phyloP scores from a whole-genome alignment of 2,329 filamentous ascomycete genomes.

The Nothophaeocryptopus gaeumannii region DNA sequence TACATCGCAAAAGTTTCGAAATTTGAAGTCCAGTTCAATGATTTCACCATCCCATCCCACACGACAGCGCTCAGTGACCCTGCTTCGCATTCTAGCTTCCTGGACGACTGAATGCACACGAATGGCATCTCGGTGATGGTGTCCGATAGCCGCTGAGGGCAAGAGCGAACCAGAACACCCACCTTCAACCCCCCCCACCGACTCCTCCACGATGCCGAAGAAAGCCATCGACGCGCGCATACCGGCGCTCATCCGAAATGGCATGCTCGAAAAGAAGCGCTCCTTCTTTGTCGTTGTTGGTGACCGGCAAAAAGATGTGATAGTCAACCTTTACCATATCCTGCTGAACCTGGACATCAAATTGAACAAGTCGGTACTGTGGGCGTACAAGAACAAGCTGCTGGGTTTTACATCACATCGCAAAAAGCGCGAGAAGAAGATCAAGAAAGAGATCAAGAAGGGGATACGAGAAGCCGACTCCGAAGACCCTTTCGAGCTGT shows the following conservation, averaged over 20 bases:
- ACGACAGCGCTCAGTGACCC: no score
- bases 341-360: slow-evolving; percentile 87
- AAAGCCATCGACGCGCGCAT: slow-evolving; percentile 76
- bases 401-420: slow-evolving; percentile 93
- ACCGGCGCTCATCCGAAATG: slow-evolving; percentile 85
- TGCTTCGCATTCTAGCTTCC: not conserved
- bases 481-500: slow-evolving; percentile 95
- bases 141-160: no score
- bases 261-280: slow-evolving; percentile 90
- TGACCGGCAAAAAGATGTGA: slow-evolving; percentile 91
- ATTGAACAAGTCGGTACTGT: slow-evolving; percentile 92
- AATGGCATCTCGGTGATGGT: no score
- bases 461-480: slow-evolving; percentile 88
- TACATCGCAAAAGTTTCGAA: no score
- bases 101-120: no score
- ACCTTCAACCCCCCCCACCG: not conserved
- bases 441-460: slow-evolving; percentile 96
- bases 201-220: slow-evolving; percentile 51
- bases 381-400: slow-evolving; percentile 98
- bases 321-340: slow-evolving; percentile 91
- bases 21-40: no score
- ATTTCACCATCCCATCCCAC: no score
- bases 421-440: slow-evolving; percentile 97
- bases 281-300: slow-evolving; percentile 98
- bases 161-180: not conserved